These are phyloP conservation scores for Vitis hybrid DNA, from an alignment of 177 flowering plant species.

Conservation along the genomic window DNA sequence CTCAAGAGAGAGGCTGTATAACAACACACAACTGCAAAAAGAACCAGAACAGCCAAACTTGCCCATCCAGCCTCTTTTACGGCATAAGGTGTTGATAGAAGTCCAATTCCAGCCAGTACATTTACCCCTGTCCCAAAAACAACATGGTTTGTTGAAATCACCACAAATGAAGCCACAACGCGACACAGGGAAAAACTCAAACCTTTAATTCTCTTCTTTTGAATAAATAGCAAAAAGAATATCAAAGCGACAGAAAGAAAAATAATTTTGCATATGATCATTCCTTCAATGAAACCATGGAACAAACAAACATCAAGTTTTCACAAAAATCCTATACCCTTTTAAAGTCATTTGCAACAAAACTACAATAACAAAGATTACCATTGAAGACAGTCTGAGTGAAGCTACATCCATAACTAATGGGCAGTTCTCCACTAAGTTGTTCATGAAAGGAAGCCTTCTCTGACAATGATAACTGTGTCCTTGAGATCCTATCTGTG, in stretches of 20 bases:
- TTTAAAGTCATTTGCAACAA: not conserved
- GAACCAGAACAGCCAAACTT: constrained; percentile 50
- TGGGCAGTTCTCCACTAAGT: constrained; percentile 55
- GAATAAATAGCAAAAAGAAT: too few species aligned
- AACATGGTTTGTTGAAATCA: not conserved
- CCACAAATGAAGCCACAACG: not conserved
- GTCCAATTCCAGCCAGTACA: constrained; percentile 88
- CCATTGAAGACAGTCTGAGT: constrained; percentile 92
- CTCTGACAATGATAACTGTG: constrained; percentile 35
- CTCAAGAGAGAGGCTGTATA: constrained; percentile 79
- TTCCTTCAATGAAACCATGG: not conserved
- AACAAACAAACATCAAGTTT: not conserved
- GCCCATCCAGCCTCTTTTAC: constrained; percentile 88
- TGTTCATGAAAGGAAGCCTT: constrained; percentile 43
- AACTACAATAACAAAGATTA: constrained; percentile 20
- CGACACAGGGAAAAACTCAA: not conserved
- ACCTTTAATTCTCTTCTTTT: too few species aligned
- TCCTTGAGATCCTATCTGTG: constrained; percentile 24
- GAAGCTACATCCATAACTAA: constrained; percentile 73
- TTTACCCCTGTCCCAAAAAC: constrained; percentile 53
- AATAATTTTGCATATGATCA: too few species aligned
- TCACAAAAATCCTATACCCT: too few species aligned
- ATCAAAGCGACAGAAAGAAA: too few species aligned
- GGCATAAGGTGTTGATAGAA: constrained; percentile 83
- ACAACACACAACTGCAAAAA: constrained; percentile 70